These are phyloP conservation scores for Asclepias syriaca DNA, from an alignment of 257 asterid species.

Conservation along the genomic window DNA sequence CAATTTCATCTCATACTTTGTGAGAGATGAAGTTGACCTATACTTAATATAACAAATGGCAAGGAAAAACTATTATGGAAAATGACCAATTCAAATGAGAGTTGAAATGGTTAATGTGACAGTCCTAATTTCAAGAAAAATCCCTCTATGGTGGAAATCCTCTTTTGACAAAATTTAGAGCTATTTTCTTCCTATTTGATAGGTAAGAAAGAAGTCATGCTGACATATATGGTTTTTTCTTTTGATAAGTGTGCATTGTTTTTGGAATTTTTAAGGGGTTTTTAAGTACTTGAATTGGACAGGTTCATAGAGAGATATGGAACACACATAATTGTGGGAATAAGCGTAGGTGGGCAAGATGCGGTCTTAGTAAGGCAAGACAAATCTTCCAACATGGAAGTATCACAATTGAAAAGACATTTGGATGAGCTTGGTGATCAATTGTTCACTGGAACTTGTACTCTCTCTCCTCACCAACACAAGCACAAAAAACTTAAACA, in stretches of 20 bases:
- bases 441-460: conserved; percentile 63
- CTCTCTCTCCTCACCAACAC: conserved; percentile 47
- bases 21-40: conserved; percentile 4
- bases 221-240: not conserved
- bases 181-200: not conserved
- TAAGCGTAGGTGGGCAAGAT: conserved; percentile 89
- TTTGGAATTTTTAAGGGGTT: not conserved
- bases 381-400: conserved; percentile 54
- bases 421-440: conserved; percentile 80
- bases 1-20: not conserved
- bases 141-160: too few species aligned
- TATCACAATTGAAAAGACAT: conserved; percentile 70
- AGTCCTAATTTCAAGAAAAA: too few species aligned
- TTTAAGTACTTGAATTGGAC: conserved; percentile 21
- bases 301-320: conserved; percentile 94
- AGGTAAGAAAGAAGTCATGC: not conserved
- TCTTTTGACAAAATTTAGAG: too few species aligned
- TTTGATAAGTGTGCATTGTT: not conserved
- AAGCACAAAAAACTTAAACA: conserved; percentile 41
- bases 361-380: conserved; percentile 74
- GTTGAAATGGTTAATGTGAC: not conserved
- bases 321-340: conserved; percentile 85
- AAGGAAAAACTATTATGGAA: not conserved
- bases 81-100: conserved; percentile 14
- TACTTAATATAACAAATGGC: not conserved